Percentiles rank a stretch among this genome's conserved stretches.
Conservation (phyloP, 306 rosid species). For the Prosopis cineraria region DNA sequence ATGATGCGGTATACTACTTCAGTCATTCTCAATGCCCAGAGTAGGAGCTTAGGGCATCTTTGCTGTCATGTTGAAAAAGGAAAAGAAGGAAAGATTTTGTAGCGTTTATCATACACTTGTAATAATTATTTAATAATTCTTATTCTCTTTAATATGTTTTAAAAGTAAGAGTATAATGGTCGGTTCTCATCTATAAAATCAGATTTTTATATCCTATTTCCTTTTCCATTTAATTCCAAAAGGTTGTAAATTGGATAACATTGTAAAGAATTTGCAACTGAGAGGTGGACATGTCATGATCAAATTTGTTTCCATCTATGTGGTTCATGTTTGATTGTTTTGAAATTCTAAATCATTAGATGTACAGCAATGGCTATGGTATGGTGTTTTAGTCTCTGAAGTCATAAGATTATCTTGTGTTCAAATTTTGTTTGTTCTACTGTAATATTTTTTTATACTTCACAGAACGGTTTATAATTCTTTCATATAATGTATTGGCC, state of each 20-base stretch:
- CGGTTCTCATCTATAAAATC: no score
- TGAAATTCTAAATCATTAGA: slow-evolving; percentile 19
- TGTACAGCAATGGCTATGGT: background rate
- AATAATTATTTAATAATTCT: no score
- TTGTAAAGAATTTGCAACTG: slow-evolving; percentile 4
- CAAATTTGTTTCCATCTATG: slow-evolving; percentile 1
- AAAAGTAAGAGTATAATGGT: no score
- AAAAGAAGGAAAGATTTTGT: no score
- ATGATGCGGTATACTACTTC: slow-evolving; percentile 2
- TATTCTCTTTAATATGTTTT: no score
- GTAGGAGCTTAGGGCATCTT: background rate
- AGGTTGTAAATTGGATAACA: background rate
- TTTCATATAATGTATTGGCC: slow-evolving; percentile 90
- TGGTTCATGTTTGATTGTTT: slow-evolving; percentile 23
- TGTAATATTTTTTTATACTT: slow-evolving; percentile 21
- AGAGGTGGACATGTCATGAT: slow-evolving; percentile 25
- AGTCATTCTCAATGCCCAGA: background rate
- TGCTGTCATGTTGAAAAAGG: no score
- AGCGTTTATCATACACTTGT: no score
- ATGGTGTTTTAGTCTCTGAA: background rate
- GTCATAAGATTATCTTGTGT: no score
- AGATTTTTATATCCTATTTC: no score
- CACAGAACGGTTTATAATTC: slow-evolving; percentile 74
- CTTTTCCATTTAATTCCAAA: background rate
- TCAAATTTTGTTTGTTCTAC: slow-evolving; percentile 17